phyloP scores from a whole-genome alignment of 164 flowering plant species.

The Chimonanthus salicifolius region DNA sequence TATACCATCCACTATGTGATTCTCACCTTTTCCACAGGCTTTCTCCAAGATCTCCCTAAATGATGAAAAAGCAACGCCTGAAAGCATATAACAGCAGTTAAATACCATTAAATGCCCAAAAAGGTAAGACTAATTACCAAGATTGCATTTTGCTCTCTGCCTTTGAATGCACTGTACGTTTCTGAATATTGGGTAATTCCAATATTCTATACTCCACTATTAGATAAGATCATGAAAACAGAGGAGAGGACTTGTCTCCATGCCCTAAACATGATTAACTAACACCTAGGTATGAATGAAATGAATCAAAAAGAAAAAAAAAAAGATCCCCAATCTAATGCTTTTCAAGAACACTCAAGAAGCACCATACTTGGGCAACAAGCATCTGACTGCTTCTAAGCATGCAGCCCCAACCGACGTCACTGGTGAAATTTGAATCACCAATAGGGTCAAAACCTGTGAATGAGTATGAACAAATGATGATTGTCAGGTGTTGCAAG shows the following conservation, averaged over 20 bases:
- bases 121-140: not conserved
- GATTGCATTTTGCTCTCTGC: not conserved
- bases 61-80: conserved; percentile 80
- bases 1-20: not conserved
- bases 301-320: no score
- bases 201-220: not conserved
- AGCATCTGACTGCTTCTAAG: conserved; percentile 99
- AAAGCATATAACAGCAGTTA: conserved; percentile 3
- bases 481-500: not conserved
- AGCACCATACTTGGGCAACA: conserved; percentile 67
- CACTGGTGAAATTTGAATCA: conserved; percentile 74
- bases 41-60: conserved; percentile 91
- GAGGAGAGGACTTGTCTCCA: not conserved
- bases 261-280: not conserved
- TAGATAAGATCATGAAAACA: not conserved
- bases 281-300: not conserved
- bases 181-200: not conserved
- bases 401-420: conserved; percentile 96
- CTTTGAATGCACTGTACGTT: not conserved
- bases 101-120: not conserved
- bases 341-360: not conserved
- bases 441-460: conserved; percentile 73
- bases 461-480: not conserved
- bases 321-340: not conserved
- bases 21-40: conserved; percentile 50